Evolutionary conservation across 106 monocot species (phyloP), one percentile per base, ranked within the genome.

Genomic region (Allium fistulosum): DNA sequence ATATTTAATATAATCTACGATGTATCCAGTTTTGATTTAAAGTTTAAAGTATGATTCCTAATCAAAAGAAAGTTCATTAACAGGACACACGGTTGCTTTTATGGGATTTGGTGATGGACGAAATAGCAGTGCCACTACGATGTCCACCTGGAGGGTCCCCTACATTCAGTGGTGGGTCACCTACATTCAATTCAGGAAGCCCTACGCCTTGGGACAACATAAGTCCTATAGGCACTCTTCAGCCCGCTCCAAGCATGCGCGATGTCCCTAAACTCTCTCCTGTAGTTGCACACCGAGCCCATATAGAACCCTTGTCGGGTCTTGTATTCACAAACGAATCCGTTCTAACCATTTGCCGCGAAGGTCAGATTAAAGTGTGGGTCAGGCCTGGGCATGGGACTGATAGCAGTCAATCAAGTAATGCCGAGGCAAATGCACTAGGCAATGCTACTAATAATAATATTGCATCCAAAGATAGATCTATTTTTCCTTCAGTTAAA

Each of bases 241-340:
- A 87, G 66, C 90, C 94, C 17, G 71, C 94, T 46, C 94, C 94
- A 64, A 94, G 87, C 80, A 85, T 83, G 85, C 72, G 87, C 63
- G 82, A 94, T 56, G 90, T 94, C n/a, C 94, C 94, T 6, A 94
- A 90, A 63, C 82, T 94, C 14, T 90, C 94, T 11, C 94, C 94
- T 51, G 71, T 88, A 11, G 80, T 90, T 37, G 87, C 94, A n/a
- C 94, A 94, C 62, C 87, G 94, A 17, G 87, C 76, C 11, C 90
- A 90, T 63, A 67, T 83, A 2, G 90, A 94, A 51, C 94, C 94
- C 16, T 87, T 94, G 8, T 87, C 94, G 4, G 87, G 87, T 46
- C 48, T 94, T 79, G 47, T 74, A 18, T 94, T 94, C 53, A 88
- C 94, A 26, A 83, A 69, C 26, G 83, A 90, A 70, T 84, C 90